Evolutionary conservation across 2,329 filamentous ascomycete genomes (phyloP).

Genomic region (Periglandula ipomoeae): DNA sequence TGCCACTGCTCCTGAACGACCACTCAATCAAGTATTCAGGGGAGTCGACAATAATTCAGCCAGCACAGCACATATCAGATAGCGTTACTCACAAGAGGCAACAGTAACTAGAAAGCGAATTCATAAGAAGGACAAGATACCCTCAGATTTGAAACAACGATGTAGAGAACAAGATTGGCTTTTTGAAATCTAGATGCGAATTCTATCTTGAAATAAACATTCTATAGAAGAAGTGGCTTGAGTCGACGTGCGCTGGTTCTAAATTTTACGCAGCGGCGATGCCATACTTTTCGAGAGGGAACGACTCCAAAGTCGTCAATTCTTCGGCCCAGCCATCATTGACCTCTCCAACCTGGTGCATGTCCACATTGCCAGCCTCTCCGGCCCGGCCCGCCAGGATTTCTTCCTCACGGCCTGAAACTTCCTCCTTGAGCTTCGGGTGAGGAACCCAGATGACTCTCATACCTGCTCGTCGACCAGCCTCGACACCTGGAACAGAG

Average conservation of each 20-base stretch:
- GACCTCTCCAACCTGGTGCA: slow-evolving; percentile 46
- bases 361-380: slow-evolving; percentile 47
- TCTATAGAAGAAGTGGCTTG: neutral
- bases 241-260: neutral
- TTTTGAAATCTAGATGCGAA: neutral
- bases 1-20: neutral
- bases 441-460: slow-evolving; percentile 90
- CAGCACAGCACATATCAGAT: neutral
- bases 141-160: neutral
- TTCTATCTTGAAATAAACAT: neutral
- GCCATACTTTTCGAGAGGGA: slow-evolving; percentile 51
- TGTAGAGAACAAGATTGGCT: neutral
- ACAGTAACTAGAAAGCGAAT: no score
- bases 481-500: slow-evolving; percentile 84
- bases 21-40: neutral
- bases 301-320: slow-evolving; percentile 38
- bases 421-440: slow-evolving; percentile 66
- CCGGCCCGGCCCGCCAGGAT: slow-evolving; percentile 78
- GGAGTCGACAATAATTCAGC: neutral
- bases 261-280: slow-evolving; percentile 32
- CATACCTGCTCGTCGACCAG: slow-evolving; percentile 87
- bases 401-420: slow-evolving; percentile 64
- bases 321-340: slow-evolving; percentile 55
- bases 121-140: neutral
- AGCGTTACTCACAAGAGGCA: no score